phyloP scores from a whole-genome alignment of 2,329 filamentous ascomycete species.

The Kalmusia sp. region DNA sequence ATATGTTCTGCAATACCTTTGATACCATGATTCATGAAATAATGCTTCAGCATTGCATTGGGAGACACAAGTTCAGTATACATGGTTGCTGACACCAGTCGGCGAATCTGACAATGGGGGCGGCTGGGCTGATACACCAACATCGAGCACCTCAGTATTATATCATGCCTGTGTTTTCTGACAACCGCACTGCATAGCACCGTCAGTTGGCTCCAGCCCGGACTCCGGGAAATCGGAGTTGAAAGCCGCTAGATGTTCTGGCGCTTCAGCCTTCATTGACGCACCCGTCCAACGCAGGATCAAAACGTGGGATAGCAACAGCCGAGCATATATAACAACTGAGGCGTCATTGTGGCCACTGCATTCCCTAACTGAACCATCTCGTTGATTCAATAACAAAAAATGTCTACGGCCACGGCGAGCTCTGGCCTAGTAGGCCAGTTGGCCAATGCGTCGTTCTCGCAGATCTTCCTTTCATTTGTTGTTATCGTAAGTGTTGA shows the following conservation, averaged over 20 bases:
- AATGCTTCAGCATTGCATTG: too few relatives aligned
- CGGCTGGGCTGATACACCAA: background rate
- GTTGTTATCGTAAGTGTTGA: conserved; percentile 16
- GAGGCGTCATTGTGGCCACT: background rate
- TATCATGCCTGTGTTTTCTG: background rate
- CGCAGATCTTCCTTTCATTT: conserved; percentile 9
- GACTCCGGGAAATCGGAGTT: background rate
- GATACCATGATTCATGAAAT: too few relatives aligned
- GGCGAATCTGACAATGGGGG: background rate
- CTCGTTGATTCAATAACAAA: background rate
- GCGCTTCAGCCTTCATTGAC: background rate
- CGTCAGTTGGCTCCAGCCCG: background rate
- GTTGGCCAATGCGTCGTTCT: conserved; percentile 13
- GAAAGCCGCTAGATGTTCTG: background rate
- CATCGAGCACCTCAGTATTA: background rate
- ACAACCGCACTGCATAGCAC: background rate
- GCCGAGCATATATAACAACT: background rate
- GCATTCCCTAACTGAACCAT: background rate
- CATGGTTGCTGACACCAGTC: background rate
- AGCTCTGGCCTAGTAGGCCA: background rate
- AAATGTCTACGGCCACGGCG: background rate
- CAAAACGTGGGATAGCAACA: background rate
- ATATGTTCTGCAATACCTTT: too few relatives aligned
- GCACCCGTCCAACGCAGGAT: background rate
- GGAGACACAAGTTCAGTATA: background rate